Conservation (phyloP, 2,329 filamentous ascomycete genomes). For the Fusarium xyrophilum region DNA sequence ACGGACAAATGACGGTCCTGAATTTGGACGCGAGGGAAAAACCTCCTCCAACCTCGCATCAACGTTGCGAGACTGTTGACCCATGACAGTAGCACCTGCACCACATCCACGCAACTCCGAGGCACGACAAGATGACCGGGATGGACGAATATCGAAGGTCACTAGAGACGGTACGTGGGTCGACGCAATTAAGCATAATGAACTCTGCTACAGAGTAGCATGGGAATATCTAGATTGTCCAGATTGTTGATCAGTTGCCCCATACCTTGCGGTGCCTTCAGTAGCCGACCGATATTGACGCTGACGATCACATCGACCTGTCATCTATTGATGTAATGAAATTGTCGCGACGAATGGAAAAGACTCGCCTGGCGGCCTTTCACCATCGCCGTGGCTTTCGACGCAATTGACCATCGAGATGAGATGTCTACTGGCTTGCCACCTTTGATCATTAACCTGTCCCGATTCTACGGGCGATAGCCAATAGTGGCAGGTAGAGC, state of each 20-base stretch:
- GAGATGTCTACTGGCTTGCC: not conserved
- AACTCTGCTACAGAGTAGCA: constrained; percentile 15
- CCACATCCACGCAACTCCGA: not conserved
- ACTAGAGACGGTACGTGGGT: constrained; percentile 24
- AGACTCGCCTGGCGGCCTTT: constrained; percentile 8
- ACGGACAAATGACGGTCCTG: constrained; percentile 17
- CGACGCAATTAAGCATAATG: constrained; percentile 29
- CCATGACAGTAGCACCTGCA: not conserved
- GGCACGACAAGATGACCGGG: not conserved
- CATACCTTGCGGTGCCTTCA: not conserved
- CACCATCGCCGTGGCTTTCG: constrained; percentile 36
- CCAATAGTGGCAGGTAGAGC: constrained; percentile 23
- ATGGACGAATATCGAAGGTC: not conserved
- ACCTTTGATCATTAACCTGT: not conserved
- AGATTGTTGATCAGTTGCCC: constrained; percentile 2
- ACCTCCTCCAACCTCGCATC: constrained; percentile 17
- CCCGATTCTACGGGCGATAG: not conserved
- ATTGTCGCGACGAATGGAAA: not conserved
- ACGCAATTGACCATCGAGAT: constrained; percentile 31
- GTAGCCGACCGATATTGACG: not conserved
- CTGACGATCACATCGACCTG: not conserved
- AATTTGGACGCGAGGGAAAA: not conserved
- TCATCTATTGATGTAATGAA: constrained; percentile 13
- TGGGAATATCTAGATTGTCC: constrained; percentile 10
- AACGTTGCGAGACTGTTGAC: not conserved